Evolutionary conservation across 2,329 filamentous ascomycete species (phyloP).

Genomic region (Neopestalotiopsis rosae): DNA sequence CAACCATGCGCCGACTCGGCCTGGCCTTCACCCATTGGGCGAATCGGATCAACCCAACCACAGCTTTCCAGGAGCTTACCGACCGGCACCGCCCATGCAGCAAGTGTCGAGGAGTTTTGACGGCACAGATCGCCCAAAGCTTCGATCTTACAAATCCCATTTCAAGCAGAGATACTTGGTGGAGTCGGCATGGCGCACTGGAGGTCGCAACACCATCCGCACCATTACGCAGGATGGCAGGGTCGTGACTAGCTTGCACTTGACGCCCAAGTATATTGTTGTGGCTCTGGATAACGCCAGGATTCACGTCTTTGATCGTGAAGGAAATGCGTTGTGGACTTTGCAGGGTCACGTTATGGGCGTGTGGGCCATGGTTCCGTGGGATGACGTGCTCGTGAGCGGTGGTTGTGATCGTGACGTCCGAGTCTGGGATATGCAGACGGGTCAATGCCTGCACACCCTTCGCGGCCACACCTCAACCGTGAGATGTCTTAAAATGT

Average conservation of each 20-base stretch:
- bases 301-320: constrained; percentile 96
- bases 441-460: constrained; percentile 79
- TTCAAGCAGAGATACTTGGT: constrained; percentile 98
- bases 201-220: constrained; percentile 80
- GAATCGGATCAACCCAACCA: constrained; percentile 41
- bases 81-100: constrained; percentile 27
- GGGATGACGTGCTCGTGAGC: constrained; percentile 93
- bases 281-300: constrained; percentile 97
- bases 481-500: constrained; percentile 97
- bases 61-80: constrained; percentile 51
- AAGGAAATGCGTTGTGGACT: constrained; percentile 86
- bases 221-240: constrained; percentile 97
- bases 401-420: constrained; percentile 97
- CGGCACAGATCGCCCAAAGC: constrained; percentile 56
- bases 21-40: constrained; percentile 37
- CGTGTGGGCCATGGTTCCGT: constrained; percentile 99
- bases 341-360: constrained; percentile 98
- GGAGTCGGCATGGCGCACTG: constrained; percentile 94
- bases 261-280: constrained; percentile 96
- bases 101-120: constrained; percentile 18
- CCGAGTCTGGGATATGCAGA: constrained; percentile 93
- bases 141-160: constrained; percentile 90
- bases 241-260: constrained; percentile 92
- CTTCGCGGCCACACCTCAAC: constrained; percentile 95
- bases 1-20: constrained; percentile 36